Evolutionary conservation across 139 green algal species (phyloP), one percentile per base, ranked within the genome.

Genomic region (Auxenochlorella pyrenoidosa): DNA sequence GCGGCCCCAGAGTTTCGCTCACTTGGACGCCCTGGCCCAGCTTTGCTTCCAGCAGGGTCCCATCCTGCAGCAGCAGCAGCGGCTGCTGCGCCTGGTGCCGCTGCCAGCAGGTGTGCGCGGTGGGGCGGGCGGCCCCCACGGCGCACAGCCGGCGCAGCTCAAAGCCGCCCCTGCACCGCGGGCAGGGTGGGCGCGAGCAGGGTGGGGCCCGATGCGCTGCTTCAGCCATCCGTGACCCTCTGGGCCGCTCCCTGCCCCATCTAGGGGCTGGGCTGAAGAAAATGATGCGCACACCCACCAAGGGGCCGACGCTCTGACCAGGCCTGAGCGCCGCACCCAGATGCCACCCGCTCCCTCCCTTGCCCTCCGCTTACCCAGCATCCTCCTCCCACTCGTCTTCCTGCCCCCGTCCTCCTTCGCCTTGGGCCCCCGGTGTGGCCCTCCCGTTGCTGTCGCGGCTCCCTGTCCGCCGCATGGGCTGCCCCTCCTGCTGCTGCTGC

Each of bases 31-130:
- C 41, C 40, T 85, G 58, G 40, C 47, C n/a, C 80, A 85, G 63
- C 80, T 60, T 30, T 26, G 28, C 80, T 43, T 85, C 80, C 80
- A 85, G 63, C 63, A 85, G 80, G 13, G 60, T n/a, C 3, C 60
- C 80, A 34, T 85, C 80, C 19, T 59, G 26, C 63, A 85, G 80
- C 60, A 85, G 80, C 80, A 85, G 58, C 80, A 85, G 40, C 40
- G 80, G 80, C 40, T 41, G 60, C 63, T 85, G 80, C 40, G 40
- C 18, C 40, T 77, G 28, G 60, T 85, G 80, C 30, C 80, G 80
- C 80, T 85, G 80, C 80, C 80, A 85, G 80, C 80, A 85, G 40
- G 22, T 40, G 80, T 85, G 80, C 30, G 80, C 80, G 28, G 80
- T 77, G 80, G 80, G 60, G 4, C 30, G 40, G 1, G 21, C 22